A percentile compares a stretch with the other conserved stretches of the same genome.
Conservation (phyloP, 106 monocot species). For the Alisma plantagoaquatica region DNA sequence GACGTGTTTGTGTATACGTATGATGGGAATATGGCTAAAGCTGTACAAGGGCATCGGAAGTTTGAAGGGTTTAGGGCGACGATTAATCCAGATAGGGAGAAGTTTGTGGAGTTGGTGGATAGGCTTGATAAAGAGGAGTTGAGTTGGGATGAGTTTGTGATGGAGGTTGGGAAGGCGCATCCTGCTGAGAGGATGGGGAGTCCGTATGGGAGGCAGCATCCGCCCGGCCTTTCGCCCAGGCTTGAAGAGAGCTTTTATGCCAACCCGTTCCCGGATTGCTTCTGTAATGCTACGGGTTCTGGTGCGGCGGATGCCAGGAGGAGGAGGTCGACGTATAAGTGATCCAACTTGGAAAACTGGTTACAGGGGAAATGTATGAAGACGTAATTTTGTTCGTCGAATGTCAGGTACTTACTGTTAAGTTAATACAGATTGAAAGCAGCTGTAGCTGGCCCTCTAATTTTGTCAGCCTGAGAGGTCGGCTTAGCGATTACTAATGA, state of each 20-base stretch:
- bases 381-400: neutral
- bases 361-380: neutral
- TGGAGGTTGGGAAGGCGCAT: constrained; percentile 11
- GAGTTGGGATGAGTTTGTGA: constrained; percentile 15
- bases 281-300: constrained; percentile 10
- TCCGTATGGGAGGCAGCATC: constrained; percentile 7
- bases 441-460: no score
- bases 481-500: no score
- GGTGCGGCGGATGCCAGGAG: no score
- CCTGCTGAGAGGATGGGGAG: constrained; percentile 5
- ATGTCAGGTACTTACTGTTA: neutral
- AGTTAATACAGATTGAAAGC: no score
- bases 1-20: constrained; percentile 62
- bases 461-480: no score
- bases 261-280: constrained; percentile 21
- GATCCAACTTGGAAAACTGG: neutral
- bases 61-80: constrained; percentile 50
- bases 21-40: constrained; percentile 72
- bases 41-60: constrained; percentile 50
- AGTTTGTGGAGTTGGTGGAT: constrained; percentile 14
- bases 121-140: constrained; percentile 10
- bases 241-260: constrained; percentile 24
- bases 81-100: constrained; percentile 52
- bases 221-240: constrained; percentile 11
- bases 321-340: neutral